A percentile compares a stretch with the other conserved stretches of the same genome.
Evolutionary conservation across 2,329 filamentous ascomycete genomes (phyloP).

Genomic region (Paramyrothecium roridum): DNA sequence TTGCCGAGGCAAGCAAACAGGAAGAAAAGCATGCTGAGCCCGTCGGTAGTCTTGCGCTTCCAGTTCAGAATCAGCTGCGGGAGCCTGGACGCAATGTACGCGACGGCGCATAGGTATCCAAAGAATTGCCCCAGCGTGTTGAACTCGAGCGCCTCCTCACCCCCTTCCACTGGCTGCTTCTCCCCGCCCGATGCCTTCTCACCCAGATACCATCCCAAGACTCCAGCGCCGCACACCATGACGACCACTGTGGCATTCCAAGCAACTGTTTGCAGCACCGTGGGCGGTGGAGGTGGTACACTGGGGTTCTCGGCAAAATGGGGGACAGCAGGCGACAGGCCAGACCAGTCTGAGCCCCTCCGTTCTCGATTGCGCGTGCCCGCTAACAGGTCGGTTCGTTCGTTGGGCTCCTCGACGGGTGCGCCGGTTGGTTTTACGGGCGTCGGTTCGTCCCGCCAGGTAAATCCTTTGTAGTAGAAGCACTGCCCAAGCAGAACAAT

Average conservation of each 20-base stretch:
- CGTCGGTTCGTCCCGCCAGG: conserved; percentile 53
- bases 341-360: conserved; percentile 54
- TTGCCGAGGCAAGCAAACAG: conserved; percentile 96
- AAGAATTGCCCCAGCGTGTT: conserved; percentile 83
- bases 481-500: conserved; percentile 84
- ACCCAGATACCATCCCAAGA: conserved; percentile 80
- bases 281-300: conserved; percentile 44
- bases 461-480: conserved; percentile 93
- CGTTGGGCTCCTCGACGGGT: conserved; percentile 36
- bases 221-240: conserved; percentile 79
- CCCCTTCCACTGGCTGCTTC: conserved; percentile 33
- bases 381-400: conserved; percentile 50
- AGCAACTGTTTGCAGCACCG: conserved; percentile 53
- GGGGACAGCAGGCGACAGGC: conserved; percentile 78
- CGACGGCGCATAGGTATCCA: conserved; percentile 83
- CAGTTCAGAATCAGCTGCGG: conserved; percentile 93
- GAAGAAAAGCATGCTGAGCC: conserved; percentile 92
- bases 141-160: conserved; percentile 57
- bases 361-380: conserved; percentile 42
- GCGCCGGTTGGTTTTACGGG: conserved; percentile 35
- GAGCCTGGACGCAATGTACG: conserved; percentile 86
- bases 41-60: conserved; percentile 87
- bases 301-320: conserved; percentile 52
- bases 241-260: conserved; percentile 76
- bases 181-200: conserved; percentile 33